Conservation (phyloP, 306 rosid genomes). For the Lupinus albus region DNA sequence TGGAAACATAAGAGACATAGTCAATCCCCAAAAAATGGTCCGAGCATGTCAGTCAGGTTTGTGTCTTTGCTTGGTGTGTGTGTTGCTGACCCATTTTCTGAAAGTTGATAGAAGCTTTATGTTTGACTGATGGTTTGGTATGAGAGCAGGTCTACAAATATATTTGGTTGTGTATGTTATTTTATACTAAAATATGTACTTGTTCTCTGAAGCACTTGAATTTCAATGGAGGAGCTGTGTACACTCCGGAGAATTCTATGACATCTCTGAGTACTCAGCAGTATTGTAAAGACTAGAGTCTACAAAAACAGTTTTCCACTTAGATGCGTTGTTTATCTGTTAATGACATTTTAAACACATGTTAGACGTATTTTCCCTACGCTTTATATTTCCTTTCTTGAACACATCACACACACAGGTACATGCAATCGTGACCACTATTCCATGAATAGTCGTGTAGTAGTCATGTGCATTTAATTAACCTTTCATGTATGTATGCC, state of each 20-base stretch:
- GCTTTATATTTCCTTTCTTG: constrained; percentile 6
- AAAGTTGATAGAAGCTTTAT: constrained; percentile 34
- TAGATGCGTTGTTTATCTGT: not conserved
- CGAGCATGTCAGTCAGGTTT: constrained; percentile 74
- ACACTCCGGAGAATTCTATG: constrained; percentile 16
- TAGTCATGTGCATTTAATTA: not conserved
- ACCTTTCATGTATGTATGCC: constrained; percentile 6
- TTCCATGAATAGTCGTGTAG: constrained; percentile 2
- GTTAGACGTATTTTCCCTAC: not conserved
- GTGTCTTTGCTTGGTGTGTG: constrained; percentile 21
- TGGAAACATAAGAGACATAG: constrained; percentile 64
- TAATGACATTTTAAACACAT: constrained; percentile 20
- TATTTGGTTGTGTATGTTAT: not conserved
- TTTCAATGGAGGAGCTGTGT: constrained; percentile 30
- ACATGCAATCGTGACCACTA: constrained; percentile 2
- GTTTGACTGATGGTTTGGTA: constrained; percentile 14
- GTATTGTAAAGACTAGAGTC: constrained; percentile 12
- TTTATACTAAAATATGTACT: constrained; percentile 3
- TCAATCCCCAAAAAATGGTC: constrained; percentile 70
- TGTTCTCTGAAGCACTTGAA: constrained; percentile 28
- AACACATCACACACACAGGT: constrained; percentile 1
- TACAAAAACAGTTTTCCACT: constrained; percentile 4
- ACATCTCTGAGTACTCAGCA: constrained; percentile 11
- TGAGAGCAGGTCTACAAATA: constrained; percentile 22
- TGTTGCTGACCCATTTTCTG: constrained; percentile 25